Evolutionary conservation across 495 filamentous ascomycete species (phyloP), one percentile per base, ranked within the genome.

Genomic region (Hyaloscypha hepaticicola): DNA sequence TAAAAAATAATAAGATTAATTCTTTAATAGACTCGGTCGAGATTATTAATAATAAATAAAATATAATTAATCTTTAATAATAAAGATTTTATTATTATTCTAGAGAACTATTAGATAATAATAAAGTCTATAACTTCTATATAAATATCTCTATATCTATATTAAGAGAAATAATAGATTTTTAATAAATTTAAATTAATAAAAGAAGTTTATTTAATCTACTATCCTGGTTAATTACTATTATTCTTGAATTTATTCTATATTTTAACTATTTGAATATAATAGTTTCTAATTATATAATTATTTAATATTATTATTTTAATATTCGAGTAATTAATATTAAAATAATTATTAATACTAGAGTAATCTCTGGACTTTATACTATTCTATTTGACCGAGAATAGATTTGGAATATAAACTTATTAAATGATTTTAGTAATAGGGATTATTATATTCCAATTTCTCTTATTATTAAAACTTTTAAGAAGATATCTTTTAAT

Each of bases 141-240:
- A 63, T 50, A 5, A 63, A 63, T 31, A 50, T 29, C 55, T 63
- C 31, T 1, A 63, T 63, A 56, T 8, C 7, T 7, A 63, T 51
- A 24, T 14, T 21, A 63, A 56, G 21, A 50, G 61, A 29, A 11
- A 26, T 57, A 34, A 19, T 63, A 38, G 61, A 45, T 28, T 26
- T 63, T 63, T 12, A 63, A 56, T 21, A 29, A 16, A 50, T 63
- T n/a, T 29, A 63, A 29, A 50, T 63, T 63, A 51, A 63, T 57
- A 29, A 63, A 57, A 55, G 61, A 63, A 56, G 61, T 63, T 26
- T 29, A 56, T 56, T 63, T 28, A 63, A 63, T 26, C 61, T 63
- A 41, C 1, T 63, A 26, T 29, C 61, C 50, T 57, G 2, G 51
- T 63, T 51, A 25, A 28, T 63, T 3, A 29, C 61, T 56, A 63